phyloP scores from a whole-genome alignment of 2,329 filamentous ascomycete genomes.

The Trichoderma sp. region DNA sequence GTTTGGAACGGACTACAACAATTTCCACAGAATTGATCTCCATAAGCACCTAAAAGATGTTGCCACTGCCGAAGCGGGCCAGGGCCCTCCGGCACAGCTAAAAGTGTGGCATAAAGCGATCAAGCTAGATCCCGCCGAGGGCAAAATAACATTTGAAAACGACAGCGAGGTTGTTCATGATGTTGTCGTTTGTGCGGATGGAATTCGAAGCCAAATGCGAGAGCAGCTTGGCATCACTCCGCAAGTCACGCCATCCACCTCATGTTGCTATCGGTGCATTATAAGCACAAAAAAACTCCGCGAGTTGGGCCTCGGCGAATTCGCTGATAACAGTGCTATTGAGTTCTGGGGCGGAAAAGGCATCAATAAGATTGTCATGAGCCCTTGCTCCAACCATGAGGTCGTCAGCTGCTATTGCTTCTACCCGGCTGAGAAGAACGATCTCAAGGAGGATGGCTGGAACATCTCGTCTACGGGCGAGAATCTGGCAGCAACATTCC shows the following conservation, averaged over 20 bases:
- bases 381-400: constrained; percentile 60
- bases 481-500: constrained; percentile 56
- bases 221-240: constrained; percentile 54
- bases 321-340: constrained; percentile 54
- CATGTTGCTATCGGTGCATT: constrained; percentile 60
- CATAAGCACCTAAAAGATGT: constrained; percentile 59
- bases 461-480: constrained; percentile 49
- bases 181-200: constrained; percentile 58
- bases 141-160: constrained; percentile 51
- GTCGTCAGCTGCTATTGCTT: constrained; percentile 66
- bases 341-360: constrained; percentile 67
- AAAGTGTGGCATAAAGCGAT: constrained; percentile 52
- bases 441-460: constrained; percentile 57
- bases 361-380: constrained; percentile 62
- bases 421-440: constrained; percentile 57
- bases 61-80: constrained; percentile 48
- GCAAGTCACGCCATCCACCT: constrained; percentile 51
- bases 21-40: constrained; percentile 64
- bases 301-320: constrained; percentile 55
- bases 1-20: constrained; percentile 61
- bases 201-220: constrained; percentile 59
- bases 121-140: constrained; percentile 49
- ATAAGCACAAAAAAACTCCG: constrained; percentile 54
- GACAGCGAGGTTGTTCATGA: constrained; percentile 49
- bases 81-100: constrained; percentile 50